phyloP scores from a whole-genome alignment of 768 basidiomycete species.

The Cystobasidium ongulense region DNA sequence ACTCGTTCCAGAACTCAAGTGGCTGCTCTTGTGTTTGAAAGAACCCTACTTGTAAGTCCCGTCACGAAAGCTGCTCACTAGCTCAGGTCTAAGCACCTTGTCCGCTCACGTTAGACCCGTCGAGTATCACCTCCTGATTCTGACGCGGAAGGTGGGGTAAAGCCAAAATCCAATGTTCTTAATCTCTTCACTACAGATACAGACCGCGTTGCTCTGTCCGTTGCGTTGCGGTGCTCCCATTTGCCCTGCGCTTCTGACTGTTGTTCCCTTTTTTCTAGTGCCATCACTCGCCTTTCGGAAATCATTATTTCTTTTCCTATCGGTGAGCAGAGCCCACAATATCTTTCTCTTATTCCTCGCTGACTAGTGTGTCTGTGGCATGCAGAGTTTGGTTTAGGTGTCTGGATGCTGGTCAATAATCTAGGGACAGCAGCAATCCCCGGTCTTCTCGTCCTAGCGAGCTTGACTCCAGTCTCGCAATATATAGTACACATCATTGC shows the following conservation, averaged over 20 bases:
- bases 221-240: not conserved
- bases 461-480: constrained; percentile 40
- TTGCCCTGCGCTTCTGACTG: not conserved
- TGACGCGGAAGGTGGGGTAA: no score
- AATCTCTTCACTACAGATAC: constrained; percentile 1
- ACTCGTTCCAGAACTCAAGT: not conserved
- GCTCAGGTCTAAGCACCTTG: not conserved
- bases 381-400: constrained; percentile 36
- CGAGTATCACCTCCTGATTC: no score
- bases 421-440: constrained; percentile 39
- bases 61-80: not conserved
- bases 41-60: not conserved
- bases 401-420: constrained; percentile 34
- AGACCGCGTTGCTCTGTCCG: not conserved
- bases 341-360: not conserved
- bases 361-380: no score
- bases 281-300: not conserved
- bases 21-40: not conserved
- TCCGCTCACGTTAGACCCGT: no score
- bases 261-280: not conserved
- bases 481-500: constrained; percentile 35
- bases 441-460: constrained; percentile 38
- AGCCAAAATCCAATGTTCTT: not conserved
- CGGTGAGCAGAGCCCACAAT: not conserved
- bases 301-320: not conserved